A percentile compares a stretch with the other conserved stretches of the same genome.
phyloP scores from a whole-genome alignment of 805 yeast species.

The Schizosaccharomyces octosporus region DNA sequence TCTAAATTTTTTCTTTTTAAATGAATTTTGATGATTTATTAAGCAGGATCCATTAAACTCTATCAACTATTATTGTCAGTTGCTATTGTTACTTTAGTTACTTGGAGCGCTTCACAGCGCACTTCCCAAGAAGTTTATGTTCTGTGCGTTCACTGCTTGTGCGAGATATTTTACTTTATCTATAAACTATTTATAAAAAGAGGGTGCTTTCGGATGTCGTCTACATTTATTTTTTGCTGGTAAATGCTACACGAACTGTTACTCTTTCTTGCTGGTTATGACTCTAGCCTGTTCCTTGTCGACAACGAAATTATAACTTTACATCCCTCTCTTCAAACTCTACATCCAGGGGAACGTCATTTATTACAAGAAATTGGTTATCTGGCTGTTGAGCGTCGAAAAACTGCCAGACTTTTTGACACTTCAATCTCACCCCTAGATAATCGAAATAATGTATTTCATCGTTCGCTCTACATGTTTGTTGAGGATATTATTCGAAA shows the following conservation, averaged over 20 bases:
- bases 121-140: too few relatives aligned
- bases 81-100: too few relatives aligned
- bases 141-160: too few relatives aligned
- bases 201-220: not conserved
- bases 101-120: too few relatives aligned
- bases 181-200: not conserved
- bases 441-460: not conserved
- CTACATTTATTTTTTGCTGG: not conserved
- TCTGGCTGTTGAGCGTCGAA: not conserved
- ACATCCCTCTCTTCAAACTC: not conserved
- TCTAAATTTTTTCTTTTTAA: not conserved
- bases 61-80: not conserved
- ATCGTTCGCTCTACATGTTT: not conserved
- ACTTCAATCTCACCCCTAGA: not conserved
- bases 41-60: not conserved
- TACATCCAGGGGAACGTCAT: not conserved
- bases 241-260: not conserved
- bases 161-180: too few relatives aligned
- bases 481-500: not conserved
- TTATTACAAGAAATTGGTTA: not conserved
- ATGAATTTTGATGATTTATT: not conserved
- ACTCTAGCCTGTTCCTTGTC: not conserved
- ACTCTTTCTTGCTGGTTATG: not conserved
- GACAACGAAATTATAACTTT: not conserved
- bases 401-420: not conserved